These are phyloP conservation scores for Pseudomicrostroma phylloplanum DNA, from an alignment of 1,284 basidiomycete species.

Conservation along the genomic window DNA sequence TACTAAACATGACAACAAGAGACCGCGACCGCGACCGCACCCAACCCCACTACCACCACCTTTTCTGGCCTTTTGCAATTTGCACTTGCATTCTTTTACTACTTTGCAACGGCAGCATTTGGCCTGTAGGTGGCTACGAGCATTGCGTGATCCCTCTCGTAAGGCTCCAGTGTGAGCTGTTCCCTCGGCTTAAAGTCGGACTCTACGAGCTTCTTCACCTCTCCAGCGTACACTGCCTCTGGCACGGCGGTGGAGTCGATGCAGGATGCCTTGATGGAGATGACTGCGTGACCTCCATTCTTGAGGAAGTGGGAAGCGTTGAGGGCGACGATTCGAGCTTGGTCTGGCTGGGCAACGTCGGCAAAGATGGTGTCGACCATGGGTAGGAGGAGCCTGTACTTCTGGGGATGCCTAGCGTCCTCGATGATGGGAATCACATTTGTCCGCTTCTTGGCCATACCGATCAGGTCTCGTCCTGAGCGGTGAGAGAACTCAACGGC, in stretches of 20 bases:
- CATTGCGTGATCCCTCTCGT: conserved; percentile 47
- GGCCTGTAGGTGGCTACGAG: conserved; percentile 5
- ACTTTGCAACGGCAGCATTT: conserved; percentile 4
- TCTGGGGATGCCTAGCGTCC: conserved; percentile 77
- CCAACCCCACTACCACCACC: too few species aligned
- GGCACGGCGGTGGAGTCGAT: conserved; percentile 90
- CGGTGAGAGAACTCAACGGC: conserved; percentile 97
- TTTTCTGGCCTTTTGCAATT: too few species aligned
- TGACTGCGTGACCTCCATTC: conserved; percentile 83
- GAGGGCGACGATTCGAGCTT: conserved; percentile 71
- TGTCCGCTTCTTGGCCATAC: conserved; percentile 99
- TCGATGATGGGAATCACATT: conserved; percentile 99
- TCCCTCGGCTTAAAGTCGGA: conserved; percentile 61
- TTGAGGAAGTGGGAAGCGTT: conserved; percentile 97
- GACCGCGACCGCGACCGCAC: too few species aligned
- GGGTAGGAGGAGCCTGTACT: conserved; percentile 49
- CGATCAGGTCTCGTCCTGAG: conserved; percentile 93
- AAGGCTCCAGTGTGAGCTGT: conserved; percentile 66
- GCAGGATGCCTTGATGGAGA: conserved; percentile 99
- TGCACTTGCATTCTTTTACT: neutral
- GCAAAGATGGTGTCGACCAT: conserved; percentile 62
- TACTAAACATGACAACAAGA: too few species aligned
- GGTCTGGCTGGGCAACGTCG: conserved; percentile 96
- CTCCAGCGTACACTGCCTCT: conserved; percentile 80
- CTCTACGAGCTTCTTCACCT: conserved; percentile 77